Base-by-base conservation (phyloP, 2,329 filamentous ascomycete genomes). In the Xylariaceae sp. region DNA sequence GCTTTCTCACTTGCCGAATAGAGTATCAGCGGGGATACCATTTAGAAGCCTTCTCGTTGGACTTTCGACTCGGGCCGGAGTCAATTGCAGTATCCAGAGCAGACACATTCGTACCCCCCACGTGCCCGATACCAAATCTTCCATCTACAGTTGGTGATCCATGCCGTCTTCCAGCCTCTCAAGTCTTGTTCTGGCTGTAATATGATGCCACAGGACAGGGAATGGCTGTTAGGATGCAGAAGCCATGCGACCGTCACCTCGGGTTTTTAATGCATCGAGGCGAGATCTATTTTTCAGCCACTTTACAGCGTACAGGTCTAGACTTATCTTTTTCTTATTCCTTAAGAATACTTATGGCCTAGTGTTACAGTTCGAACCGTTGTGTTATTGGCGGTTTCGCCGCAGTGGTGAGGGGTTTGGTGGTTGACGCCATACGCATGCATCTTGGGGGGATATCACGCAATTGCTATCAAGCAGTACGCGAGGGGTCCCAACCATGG, bases 371-470 rank as follows among this genome's bases (percentile, higher is more conserved):
- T n/a, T n/a, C n/a, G n/a, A 31, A 12, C 4, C n/a, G 23, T 33
- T 11, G 6, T 44, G 40, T 49, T 41, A 56, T 56, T 34, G 29
- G 37, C 19, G 26, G 19, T 17, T 31, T 45, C 19, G 21, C 17
- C 8, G 28, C 19, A 33, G 33, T 47, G 53, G 24, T 61, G 59
- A 56, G 59, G 58, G 59, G 53, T 40, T 49, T 48, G 48, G 50
- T 46, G 28, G 57, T 58, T 63, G 61, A 63, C 61, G 61, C 61
- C 58, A 63, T 63, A 19, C 39, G 46, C 45, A 26, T 48, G 52
- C 44, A 40, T 57, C 51, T 50, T 59, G 57, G 51, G 57, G 44
- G 49, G 19, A 59, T 65, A 65, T 63, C 62, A 65, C 62, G 62
- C 58, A 54, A 65, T 65, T 48, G 40, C 24, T 26, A n/a, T 16